Evolutionary conservation across 2,329 filamentous ascomycete species (phyloP), one percentile per base, ranked within the genome.

Genomic region (Alternaria dauci): DNA sequence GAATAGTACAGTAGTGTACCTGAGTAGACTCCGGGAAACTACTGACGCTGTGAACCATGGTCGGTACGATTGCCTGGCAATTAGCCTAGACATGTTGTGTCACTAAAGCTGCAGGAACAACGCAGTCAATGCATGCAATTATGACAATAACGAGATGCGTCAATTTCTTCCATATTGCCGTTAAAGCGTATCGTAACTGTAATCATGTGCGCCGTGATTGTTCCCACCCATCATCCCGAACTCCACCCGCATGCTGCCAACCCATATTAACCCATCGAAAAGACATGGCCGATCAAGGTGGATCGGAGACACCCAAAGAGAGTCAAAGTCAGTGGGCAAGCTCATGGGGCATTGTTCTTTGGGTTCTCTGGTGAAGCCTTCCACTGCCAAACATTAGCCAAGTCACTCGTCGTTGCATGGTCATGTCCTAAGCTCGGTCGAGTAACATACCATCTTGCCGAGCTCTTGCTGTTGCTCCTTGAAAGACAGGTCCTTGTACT

Each of bases 401-500:
- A 20, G 36, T 8, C 23, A 59, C 2, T 44, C 16, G 25, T 26
- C 3, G 5, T 32, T 12, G 30, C 8, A 34, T 12, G 3, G 26
- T 9, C 25, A 26, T 50, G 38, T 6, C 39, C 20, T 23, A 42
- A 25, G 39, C 11, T 25, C 12, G 12, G 16, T 18, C 7, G 18
- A 25, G 20, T 5, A 26, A 68, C 74, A 23, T 70, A 76, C 76
- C 54, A 74, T 67, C 62, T 73, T 74, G 44, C 76, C 75, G 8
- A 78, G 68, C 62, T 71, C 73, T 67, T 78, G 77, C 60, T 77
- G 74, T 59, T 77, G 73, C 44, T 78, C 75, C 46, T 69, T 72
- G 68, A 74, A 78, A 5, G 69, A 62, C 38, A 77, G 61, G 16
- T 71, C 61, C 62, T 76, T 74, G 70, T 72, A 76, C 66, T 78